Percentiles rank a stretch among this genome's conserved stretches.
Evolutionary conservation across 768 basidiomycete genomes (phyloP).

Genomic region (Naganishia vaughanmartiniae): DNA sequence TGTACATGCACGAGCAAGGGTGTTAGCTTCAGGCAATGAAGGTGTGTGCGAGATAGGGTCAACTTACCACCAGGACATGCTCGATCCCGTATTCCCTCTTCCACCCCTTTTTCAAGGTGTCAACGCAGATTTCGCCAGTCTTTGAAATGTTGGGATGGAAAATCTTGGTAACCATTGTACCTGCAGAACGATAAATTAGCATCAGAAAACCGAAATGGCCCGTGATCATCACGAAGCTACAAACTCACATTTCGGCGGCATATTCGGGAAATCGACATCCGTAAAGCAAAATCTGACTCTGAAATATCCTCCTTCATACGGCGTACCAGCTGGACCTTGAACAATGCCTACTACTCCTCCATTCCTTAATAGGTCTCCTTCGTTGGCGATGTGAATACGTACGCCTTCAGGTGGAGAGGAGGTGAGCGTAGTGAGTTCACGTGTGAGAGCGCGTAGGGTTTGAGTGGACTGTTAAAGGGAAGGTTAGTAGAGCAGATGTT

Average conservation of each 20-base stretch:
- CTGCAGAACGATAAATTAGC: slow-evolving; percentile 53
- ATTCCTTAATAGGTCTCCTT: slow-evolving; percentile 71
- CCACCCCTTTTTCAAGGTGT: slow-evolving; percentile 97
- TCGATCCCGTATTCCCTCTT: slow-evolving; percentile 83
- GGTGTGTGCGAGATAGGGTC: not conserved
- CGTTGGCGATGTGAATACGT: slow-evolving; percentile 69
- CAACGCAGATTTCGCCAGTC: slow-evolving; percentile 89
- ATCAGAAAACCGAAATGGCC: not conserved
- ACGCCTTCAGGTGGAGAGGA: slow-evolving; percentile 88
- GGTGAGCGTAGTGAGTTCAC: slow-evolving; percentile 76
- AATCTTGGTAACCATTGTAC: slow-evolving; percentile 89
- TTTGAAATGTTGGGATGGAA: slow-evolving; percentile 95
- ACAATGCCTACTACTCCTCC: slow-evolving; percentile 78
- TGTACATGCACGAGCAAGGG: slow-evolving; percentile 7
- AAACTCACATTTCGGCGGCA: slow-evolving; percentile 83
- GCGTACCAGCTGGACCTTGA: slow-evolving; percentile 75
- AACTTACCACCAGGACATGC: slow-evolving; percentile 69
- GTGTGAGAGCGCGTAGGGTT: slow-evolving; percentile 76
- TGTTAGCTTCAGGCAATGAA: not conserved
- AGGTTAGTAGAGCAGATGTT: too few species aligned
- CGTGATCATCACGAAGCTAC: slow-evolving; percentile 12
- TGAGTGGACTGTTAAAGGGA: slow-evolving; percentile 29
- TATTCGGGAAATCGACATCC: slow-evolving; percentile 87
- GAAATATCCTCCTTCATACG: slow-evolving; percentile 70
- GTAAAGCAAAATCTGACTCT: slow-evolving; percentile 73